A percentile compares a stretch with the other conserved stretches of the same genome.
Evolutionary conservation across 2,329 filamentous ascomycete species (phyloP).

Genomic region (Akanthomyces lecanii): DNA sequence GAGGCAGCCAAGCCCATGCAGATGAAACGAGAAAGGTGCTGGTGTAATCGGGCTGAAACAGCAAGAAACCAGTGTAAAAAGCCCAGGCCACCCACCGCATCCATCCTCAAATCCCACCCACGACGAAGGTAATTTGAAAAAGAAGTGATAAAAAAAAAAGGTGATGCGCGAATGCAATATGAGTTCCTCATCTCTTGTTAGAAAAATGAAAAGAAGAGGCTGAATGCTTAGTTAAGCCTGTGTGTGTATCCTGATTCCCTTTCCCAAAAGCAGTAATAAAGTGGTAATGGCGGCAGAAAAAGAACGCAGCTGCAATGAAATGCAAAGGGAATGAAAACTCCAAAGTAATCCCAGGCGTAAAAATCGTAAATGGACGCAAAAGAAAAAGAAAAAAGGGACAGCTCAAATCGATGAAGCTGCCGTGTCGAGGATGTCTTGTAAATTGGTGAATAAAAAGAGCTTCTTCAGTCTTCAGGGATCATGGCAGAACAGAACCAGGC

Average conservation of each 20-base stretch:
- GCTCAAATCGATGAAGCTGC: too few species aligned
- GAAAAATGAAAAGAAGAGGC: background rate
- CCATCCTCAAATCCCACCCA: background rate
- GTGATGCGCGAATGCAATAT: background rate
- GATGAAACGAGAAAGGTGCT: background rate
- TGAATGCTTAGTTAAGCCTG: background rate
- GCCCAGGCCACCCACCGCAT: too few species aligned
- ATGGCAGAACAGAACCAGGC: background rate
- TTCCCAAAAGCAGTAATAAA: background rate
- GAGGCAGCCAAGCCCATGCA: background rate
- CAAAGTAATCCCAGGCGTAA: slow-evolving; percentile 3
- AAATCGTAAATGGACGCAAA: background rate
- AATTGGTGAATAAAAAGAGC: background rate
- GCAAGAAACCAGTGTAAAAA: too few species aligned
- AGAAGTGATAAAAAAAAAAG: background rate
- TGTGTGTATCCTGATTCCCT: background rate
- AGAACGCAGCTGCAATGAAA: background rate
- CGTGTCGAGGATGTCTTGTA: too few species aligned
- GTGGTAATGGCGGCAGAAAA: background rate
- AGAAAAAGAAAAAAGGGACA: background rate
- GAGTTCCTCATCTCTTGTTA: background rate
- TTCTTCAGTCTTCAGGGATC: too few species aligned
- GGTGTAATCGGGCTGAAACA: background rate
- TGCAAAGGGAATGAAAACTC: background rate
- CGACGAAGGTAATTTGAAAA: background rate